Evolutionary conservation across 2,329 filamentous ascomycete genomes (phyloP).

Genomic region (Lachnellula subtilissima): DNA sequence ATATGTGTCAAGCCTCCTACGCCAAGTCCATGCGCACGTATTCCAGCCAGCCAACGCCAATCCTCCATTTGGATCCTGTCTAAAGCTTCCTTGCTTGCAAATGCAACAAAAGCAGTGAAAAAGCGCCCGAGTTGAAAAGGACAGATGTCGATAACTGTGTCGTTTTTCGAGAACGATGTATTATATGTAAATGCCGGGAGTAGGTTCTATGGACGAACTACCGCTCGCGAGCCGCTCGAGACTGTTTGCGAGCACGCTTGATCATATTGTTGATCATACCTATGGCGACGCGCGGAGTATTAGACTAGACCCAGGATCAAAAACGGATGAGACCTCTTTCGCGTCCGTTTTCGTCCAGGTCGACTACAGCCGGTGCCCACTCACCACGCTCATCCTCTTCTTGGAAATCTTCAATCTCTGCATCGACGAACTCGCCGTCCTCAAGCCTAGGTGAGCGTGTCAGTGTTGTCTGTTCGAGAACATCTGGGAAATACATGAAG

Average conservation of each 20-base stretch:
- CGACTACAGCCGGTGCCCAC: constrained; percentile 31
- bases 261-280: constrained; percentile 2
- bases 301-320: constrained; percentile 19
- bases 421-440: constrained; percentile 43
- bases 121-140: neutral
- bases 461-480: no score
- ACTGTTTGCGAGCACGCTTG: neutral
- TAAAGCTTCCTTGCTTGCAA: neutral
- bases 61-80: neutral
- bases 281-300: constrained; percentile 17
- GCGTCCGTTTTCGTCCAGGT: constrained; percentile 30
- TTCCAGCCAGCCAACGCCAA: neutral
- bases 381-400: constrained; percentile 43
- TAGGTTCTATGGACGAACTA: constrained; percentile 11
- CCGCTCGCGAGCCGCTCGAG: constrained; percentile 12
- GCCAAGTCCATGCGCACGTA: neutral
- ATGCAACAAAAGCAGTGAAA: neutral
- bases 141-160: neutral
- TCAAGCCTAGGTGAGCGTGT: constrained; percentile 34
- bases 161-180: neutral
- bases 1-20: neutral
- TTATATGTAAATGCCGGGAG: neutral
- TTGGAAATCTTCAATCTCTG: constrained; percentile 46
- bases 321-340: constrained; percentile 30
- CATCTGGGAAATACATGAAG: no score